phyloP scores from a whole-genome alignment of 2,329 filamentous ascomycete genomes.

The Stachybotrys chartarum region DNA sequence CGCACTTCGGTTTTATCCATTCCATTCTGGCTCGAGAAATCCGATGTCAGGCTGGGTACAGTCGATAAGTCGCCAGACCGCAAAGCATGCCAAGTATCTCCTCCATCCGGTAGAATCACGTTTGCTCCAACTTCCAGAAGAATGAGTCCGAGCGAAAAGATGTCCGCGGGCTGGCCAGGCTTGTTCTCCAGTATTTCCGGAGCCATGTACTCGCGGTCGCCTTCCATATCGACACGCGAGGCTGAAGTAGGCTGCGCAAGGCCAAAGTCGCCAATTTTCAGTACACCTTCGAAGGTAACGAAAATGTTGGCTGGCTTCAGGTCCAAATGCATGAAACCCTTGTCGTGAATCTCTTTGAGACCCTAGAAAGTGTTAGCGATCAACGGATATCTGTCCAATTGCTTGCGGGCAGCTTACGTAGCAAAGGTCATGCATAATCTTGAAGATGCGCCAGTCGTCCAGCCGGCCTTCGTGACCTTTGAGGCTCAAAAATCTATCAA shows the following conservation, averaged over 20 bases:
- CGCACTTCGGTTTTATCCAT: constrained; percentile 60
- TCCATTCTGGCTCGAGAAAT: constrained; percentile 60
- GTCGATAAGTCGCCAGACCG: constrained; percentile 84
- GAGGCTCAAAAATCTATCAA: constrained; percentile 78
- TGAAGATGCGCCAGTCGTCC: constrained; percentile 98
- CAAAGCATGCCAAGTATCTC: constrained; percentile 82
- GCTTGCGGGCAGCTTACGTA: constrained; percentile 50
- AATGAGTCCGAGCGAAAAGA: constrained; percentile 91
- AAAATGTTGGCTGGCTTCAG: constrained; percentile 81
- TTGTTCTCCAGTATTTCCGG: constrained; percentile 83
- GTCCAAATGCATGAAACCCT: constrained; percentile 78
- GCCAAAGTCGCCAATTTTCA: constrained; percentile 85
- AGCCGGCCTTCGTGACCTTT: constrained; percentile 78
- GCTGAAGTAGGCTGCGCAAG: constrained; percentile 70
- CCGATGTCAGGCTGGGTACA: constrained; percentile 81
- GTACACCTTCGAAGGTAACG: constrained; percentile 70
- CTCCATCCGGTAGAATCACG: constrained; percentile 88
- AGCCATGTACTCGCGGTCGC: constrained; percentile 92
- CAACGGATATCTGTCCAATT: background rate
- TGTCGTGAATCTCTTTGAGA: constrained; percentile 81
- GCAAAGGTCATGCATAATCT: constrained; percentile 82
- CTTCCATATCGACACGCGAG: constrained; percentile 77
- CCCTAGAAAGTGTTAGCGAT: constrained; percentile 48
- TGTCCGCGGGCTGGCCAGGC: constrained; percentile 84
- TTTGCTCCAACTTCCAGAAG: constrained; percentile 93